These are phyloP conservation scores for Acanthamoeba castellanii DNA, from an alignment of 208 protist genomes.

Conservation along the genomic window DNA sequence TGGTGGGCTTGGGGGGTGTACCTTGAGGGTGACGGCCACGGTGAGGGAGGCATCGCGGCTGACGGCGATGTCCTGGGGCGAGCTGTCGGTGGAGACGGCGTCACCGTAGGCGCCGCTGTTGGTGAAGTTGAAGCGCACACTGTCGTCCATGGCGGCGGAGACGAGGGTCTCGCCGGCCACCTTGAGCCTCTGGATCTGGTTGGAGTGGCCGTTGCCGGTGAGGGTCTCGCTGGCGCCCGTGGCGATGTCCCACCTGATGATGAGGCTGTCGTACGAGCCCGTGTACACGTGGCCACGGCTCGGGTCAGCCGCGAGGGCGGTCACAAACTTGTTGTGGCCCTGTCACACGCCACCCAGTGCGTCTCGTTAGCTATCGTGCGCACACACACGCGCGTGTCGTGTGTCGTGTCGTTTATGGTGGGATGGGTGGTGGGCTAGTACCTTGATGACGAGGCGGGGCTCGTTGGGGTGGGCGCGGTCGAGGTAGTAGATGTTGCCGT, in stretches of 20 bases:
- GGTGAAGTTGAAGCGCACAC: constrained; percentile 75
- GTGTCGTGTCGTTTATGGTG: not conserved
- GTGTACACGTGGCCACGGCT: constrained; percentile 80
- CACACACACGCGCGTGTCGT: no score
- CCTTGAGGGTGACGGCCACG: constrained; percentile 42
- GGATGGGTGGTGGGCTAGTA: not conserved
- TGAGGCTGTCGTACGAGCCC: constrained; percentile 80
- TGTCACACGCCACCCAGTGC: no score
- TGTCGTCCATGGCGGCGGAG: constrained; percentile 85
- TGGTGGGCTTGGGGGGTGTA: not conserved
- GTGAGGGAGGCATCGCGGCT: constrained; percentile 21
- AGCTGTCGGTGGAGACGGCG: constrained; percentile 41
- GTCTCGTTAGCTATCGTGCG: no score
- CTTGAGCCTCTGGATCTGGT: constrained; percentile 83
- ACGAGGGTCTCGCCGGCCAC: constrained; percentile 72
- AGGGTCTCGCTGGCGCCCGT: constrained; percentile 78
- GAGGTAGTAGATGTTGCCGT: constrained; percentile 88
- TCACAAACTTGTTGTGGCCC: constrained; percentile 88
- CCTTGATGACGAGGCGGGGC: constrained; percentile 80
- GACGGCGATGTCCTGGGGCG: constrained; percentile 18
- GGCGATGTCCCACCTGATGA: constrained; percentile 84
- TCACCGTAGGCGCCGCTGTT: constrained; percentile 15
- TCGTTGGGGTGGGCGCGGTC: constrained; percentile 81
- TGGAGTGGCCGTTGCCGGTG: constrained; percentile 83
- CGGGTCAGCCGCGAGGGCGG: constrained; percentile 79